Evolutionary conservation across 2,329 filamentous ascomycete species (phyloP).

Genomic region (Coniochaeta ligniaria): DNA sequence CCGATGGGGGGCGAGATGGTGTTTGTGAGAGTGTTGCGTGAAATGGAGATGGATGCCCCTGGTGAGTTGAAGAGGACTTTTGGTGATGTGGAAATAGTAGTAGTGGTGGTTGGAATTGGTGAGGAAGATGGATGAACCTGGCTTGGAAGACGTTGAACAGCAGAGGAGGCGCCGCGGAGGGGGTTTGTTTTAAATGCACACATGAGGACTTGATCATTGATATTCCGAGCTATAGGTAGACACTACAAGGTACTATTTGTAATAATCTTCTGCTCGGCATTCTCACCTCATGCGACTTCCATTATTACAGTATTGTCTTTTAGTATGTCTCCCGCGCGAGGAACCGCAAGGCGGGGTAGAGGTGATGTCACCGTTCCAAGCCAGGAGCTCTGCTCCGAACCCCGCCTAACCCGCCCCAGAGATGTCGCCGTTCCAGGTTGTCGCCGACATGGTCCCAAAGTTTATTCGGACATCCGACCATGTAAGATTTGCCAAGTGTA

Average conservation of each 20-base stretch:
- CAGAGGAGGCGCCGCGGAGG: background rate
- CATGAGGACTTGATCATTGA: background rate
- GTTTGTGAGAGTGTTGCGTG: background rate
- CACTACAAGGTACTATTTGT: too few relatives aligned
- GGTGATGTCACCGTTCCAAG: conserved; percentile 5
- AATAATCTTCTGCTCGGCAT: too few relatives aligned
- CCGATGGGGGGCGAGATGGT: background rate
- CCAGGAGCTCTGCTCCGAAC: background rate
- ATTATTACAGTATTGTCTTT: too few relatives aligned
- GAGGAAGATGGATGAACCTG: conserved; percentile 11
- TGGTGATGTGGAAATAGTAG: background rate
- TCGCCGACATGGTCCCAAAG: background rate
- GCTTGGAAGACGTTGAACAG: background rate
- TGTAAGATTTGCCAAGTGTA: background rate
- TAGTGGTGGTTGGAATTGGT: background rate
- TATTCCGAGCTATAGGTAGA: background rate
- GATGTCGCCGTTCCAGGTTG: background rate
- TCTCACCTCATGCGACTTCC: too few relatives aligned
- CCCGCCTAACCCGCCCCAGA: background rate
- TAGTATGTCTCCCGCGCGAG: too few relatives aligned
- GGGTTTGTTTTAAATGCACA: background rate
- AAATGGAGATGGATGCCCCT: background rate
- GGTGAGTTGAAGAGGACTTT: background rate
- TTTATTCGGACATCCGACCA: background rate
- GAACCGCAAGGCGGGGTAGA: conserved; percentile 13